Base-by-base conservation (phyloP, 1,139 yeast genomes). In the Hemisphaericaspora xylanilytica region DNA sequence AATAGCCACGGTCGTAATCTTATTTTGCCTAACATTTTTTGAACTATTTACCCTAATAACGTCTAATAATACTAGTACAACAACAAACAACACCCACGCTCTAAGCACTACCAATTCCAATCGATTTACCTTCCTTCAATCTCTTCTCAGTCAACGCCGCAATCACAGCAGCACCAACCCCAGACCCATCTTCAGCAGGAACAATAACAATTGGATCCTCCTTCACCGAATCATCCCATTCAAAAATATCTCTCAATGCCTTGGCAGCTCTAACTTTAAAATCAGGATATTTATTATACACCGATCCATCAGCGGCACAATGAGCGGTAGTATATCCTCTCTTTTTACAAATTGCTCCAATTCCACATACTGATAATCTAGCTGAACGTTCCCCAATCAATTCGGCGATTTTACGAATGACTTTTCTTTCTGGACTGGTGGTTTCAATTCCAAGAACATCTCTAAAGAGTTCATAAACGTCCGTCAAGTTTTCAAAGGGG, bases 261-360 rank as follows among this genome's bases (percentile, higher is more conserved):
- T 78, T 75, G 38, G 95, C 95, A 30, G 96, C 96, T 60, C 96
- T 80, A 58, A 82, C 84, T 63, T 83, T 80, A 77, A 92, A 92
- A 43, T 81, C 83, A 37, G 98, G 98, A 70, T 92, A 92, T 69
- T 78, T 86, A 76, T 88, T 85, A 73, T 75, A 87, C 34, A 92
- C 97, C 11, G 97, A 88, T 48, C 98, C 98, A 59, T 92, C 98
- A 46, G 97, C 96, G 41, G 97, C 98, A 63, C 90, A 86, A 58
- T 89, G 92, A 46, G 88, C 95, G 32, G 78, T 68, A 43, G 71
- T 68, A 70, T 82, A 79, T 44, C 81, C 82, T 72, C 94, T 84
- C 81, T 89, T 90, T 61, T 81, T 79, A 63, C 94, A 84, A 54
- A 92, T 83, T 43, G 97, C 97, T 44, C 96, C 97, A 52, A 90